A percentile compares a stretch with the other conserved stretches of the same genome.
phyloP scores from a whole-genome alignment of 2,329 filamentous ascomycete species.

The Xenosphaeropsis pyriputrescens region DNA sequence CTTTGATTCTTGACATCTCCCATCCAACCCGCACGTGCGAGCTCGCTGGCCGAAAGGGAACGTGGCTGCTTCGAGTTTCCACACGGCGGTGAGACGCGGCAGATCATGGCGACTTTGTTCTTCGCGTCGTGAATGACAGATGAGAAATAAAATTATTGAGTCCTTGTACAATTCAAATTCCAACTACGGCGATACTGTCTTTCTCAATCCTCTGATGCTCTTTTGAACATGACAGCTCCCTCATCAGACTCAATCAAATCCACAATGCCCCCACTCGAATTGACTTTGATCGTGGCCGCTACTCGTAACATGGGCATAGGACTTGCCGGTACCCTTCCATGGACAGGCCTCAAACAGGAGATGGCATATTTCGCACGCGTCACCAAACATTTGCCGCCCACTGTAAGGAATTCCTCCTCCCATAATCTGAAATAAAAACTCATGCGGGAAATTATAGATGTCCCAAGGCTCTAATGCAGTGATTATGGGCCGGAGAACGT shows the following conservation, averaged over 20 bases:
- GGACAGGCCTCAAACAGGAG: slow-evolving; percentile 77
- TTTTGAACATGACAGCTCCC: no score
- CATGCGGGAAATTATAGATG: neutral
- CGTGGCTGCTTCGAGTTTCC: no score
- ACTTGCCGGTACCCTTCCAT: slow-evolving; percentile 62
- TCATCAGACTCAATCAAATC: neutral
- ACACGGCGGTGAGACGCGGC: no score
- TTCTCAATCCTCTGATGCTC: no score
- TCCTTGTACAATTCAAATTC: no score
- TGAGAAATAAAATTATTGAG: no score
- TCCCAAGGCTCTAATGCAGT: slow-evolving; percentile 46
- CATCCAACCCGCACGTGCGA: no score
- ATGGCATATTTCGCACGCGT: slow-evolving; percentile 93
- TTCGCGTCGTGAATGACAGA: no score
- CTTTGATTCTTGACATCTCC: no score
- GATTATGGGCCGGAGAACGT: slow-evolving; percentile 96
- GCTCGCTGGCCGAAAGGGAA: no score
- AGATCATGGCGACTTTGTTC: no score
- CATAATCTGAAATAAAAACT: neutral
- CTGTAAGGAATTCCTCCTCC: neutral
- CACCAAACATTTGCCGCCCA: slow-evolving; percentile 47
- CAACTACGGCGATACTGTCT: no score
- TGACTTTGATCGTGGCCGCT: slow-evolving; percentile 90
- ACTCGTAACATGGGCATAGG: slow-evolving; percentile 88
- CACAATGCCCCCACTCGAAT: slow-evolving; percentile 24